These are phyloP conservation scores for Pseudogymnoascus sp. DNA, from an alignment of 2,329 filamentous ascomycete genomes.

Conservation along the genomic window DNA sequence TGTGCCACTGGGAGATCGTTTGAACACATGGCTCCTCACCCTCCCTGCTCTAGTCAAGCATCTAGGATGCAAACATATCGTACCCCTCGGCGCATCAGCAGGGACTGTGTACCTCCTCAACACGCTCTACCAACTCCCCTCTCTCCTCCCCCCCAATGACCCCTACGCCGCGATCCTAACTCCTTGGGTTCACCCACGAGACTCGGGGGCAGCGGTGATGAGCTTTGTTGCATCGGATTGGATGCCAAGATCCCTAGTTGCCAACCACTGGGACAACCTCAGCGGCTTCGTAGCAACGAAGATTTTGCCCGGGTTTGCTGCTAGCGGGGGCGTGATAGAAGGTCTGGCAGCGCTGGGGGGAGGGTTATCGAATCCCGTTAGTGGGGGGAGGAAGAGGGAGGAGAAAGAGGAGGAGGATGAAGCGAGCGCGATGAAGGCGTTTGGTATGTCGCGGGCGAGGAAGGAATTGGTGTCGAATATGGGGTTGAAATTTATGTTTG, in stretches of 20 bases:
- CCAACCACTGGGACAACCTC: constrained; percentile 26
- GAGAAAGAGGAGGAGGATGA: constrained; percentile 12
- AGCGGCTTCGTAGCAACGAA: constrained; percentile 28
- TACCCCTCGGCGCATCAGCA: constrained; percentile 33
- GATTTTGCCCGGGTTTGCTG: constrained; percentile 23
- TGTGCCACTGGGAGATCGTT: constrained; percentile 31
- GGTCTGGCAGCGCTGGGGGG: constrained; percentile 13
- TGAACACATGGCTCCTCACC: constrained; percentile 35
- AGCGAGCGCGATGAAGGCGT: constrained; percentile 14
- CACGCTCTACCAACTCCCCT: constrained; percentile 29
- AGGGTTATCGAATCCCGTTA: neutral
- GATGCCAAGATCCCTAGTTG: neutral
- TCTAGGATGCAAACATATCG: constrained; percentile 33
- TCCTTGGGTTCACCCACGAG: neutral
- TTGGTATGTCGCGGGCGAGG: constrained; percentile 16
- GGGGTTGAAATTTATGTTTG: constrained; percentile 18
- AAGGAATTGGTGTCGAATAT: constrained; percentile 16
- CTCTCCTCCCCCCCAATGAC: constrained; percentile 27
- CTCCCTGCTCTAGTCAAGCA: constrained; percentile 33
- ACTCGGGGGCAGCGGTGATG: neutral
- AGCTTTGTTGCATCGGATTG: neutral
- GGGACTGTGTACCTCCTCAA: constrained; percentile 39
- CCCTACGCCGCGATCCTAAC: constrained; percentile 26
- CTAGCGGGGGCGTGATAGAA: constrained; percentile 14
- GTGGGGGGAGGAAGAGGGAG: neutral